phyloP scores from a whole-genome alignment of 164 flowering plant species.

The Berberis thunbergii region DNA sequence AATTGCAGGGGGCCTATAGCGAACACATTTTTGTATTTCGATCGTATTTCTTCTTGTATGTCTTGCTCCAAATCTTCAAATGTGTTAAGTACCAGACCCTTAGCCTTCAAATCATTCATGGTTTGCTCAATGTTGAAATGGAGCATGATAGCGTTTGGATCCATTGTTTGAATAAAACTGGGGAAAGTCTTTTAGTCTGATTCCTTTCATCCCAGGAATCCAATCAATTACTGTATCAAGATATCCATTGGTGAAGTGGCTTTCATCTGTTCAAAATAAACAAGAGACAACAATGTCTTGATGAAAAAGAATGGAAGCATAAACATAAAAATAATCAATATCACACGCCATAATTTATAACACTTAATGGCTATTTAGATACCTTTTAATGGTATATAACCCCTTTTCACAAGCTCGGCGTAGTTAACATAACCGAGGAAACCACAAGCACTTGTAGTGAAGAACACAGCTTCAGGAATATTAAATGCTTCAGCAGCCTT shows the following conservation, averaged over 20 bases:
- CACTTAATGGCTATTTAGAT: neutral
- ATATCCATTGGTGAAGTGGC: slow-evolving; percentile 17
- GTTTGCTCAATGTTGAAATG: neutral
- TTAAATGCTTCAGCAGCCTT: slow-evolving; percentile 19
- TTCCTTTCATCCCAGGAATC: slow-evolving; percentile 15
- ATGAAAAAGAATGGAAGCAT: too few species aligned
- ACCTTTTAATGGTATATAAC: slow-evolving; percentile 43
- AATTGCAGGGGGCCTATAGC: slow-evolving; percentile 20
- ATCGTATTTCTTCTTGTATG: slow-evolving; percentile 6
- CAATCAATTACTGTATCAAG: slow-evolving; percentile 12
- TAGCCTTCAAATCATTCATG: slow-evolving; percentile 1
- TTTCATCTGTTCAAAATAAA: slow-evolving; percentile 4
- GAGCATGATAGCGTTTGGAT: slow-evolving; percentile 13
- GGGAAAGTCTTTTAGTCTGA: slow-evolving; percentile 15
- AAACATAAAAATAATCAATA: too few species aligned
- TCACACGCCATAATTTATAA: too few species aligned
- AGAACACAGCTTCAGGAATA: slow-evolving; percentile 18
- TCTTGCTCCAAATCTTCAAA: slow-evolving; percentile 13
- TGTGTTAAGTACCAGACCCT: slow-evolving; percentile 15
- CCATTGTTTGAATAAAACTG: slow-evolving; percentile 10
- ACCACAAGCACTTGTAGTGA: slow-evolving; percentile 25
- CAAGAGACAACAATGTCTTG: neutral
- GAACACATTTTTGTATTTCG: slow-evolving; percentile 7
- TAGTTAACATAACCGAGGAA: slow-evolving; percentile 5
- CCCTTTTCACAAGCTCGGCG: slow-evolving; percentile 18